Percentiles rank a stretch among this genome's conserved stretches.
Evolutionary conservation across 2,329 filamentous ascomycete genomes (phyloP).

Genomic region (Aspergillus sp.): DNA sequence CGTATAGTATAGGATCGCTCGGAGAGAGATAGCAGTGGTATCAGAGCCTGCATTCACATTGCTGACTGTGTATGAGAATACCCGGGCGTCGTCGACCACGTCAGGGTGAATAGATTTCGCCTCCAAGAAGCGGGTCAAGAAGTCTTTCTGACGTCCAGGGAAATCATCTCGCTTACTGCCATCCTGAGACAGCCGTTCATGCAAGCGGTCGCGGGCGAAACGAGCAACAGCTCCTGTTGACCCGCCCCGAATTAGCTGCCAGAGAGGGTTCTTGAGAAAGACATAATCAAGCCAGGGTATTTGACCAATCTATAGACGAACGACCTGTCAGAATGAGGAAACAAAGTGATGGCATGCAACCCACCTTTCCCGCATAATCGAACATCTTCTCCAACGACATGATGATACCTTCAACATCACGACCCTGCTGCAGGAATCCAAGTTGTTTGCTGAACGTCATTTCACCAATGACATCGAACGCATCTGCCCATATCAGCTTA

Average conservation of each 20-base stretch:
- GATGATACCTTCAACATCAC: constrained; percentile 38
- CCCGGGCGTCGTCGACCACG: constrained; percentile 26
- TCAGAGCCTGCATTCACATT: constrained; percentile 38
- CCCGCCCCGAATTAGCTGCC: constrained; percentile 18
- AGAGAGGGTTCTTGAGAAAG: constrained; percentile 37
- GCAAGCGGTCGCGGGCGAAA: constrained; percentile 25
- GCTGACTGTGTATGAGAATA: constrained; percentile 30
- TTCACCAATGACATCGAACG: constrained; percentile 42
- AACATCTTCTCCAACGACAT: constrained; percentile 30
- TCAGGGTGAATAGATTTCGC: constrained; percentile 10
- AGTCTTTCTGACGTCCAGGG: background rate
- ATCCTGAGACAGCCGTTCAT: constrained; percentile 20
- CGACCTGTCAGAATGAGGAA: background rate
- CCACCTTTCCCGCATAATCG: constrained; percentile 28
- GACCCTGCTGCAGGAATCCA: constrained; percentile 23
- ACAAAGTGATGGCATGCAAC: background rate
- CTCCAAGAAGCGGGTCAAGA: constrained; percentile 24
- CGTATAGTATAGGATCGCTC: constrained; percentile 33
- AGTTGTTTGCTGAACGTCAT: constrained; percentile 41
- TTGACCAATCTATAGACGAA: constrained; percentile 18
- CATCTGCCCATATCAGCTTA: constrained; percentile 16
- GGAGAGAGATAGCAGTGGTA: constrained; percentile 35
- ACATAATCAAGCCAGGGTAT: constrained; percentile 41
- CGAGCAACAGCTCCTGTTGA: constrained; percentile 25
- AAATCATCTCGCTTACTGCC: background rate